Evolutionary conservation across 208 protist genomes (phyloP).

Genomic region (Leishmania gerbilli): DNA sequence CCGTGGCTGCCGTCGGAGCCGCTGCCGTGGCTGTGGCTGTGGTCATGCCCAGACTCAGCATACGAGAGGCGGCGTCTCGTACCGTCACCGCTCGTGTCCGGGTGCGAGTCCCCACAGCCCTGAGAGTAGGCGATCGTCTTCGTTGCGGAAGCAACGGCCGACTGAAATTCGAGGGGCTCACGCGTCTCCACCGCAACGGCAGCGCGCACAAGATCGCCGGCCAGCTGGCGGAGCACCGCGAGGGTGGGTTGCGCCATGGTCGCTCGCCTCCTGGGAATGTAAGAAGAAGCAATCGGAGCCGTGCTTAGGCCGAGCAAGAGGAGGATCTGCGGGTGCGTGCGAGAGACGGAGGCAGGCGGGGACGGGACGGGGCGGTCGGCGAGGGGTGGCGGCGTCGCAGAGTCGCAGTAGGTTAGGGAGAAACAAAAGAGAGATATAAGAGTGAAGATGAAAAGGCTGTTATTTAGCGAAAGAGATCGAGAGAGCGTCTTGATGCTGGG

Average conservation of each 20-base stretch:
- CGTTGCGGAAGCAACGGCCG: neutral
- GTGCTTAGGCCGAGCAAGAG: neutral
- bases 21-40: neutral
- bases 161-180: neutral
- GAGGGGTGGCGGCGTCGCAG: neutral
- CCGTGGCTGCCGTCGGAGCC: too few relatives aligned
- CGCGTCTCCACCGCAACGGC: neutral
- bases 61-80: neutral
- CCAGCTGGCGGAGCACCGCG: constrained; percentile 16
- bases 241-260: constrained; percentile 11
- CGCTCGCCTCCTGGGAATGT: neutral
- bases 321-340: neutral
- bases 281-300: neutral
- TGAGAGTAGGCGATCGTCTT: neutral
- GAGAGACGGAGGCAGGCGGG: neutral
- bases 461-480: neutral
- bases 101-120: neutral
- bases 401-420: neutral
- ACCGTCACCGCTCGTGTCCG: neutral
- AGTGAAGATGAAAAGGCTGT: neutral
- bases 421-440: neutral
- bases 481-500: neutral
- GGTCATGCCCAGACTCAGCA: neutral
- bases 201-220: constrained; percentile 5
- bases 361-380: neutral